Base-by-base conservation (phyloP, 306 rosid species). In the Senna siamea region DNA sequence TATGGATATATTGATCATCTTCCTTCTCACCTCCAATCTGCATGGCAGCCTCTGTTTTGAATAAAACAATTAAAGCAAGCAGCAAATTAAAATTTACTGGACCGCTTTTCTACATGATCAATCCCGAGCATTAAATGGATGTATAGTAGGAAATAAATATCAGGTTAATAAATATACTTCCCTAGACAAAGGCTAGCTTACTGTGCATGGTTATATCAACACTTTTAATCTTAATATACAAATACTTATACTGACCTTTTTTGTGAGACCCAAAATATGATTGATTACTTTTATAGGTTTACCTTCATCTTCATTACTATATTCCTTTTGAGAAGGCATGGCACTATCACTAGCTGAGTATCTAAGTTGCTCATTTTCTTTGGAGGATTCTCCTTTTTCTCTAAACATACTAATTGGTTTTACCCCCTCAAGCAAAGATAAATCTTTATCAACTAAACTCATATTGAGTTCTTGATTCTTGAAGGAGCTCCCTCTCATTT, bases 1-100 rank as follows among this genome's bases (percentile, higher is more conserved):
- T 80, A 35, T 69, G 81, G 72, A 76, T 37, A 75, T 67, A 65
- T 18, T 53, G 74, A 55, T 73, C 82, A 52, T 78, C 88, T 67
- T 79, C 92, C 79, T 81, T 83, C 62, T 90, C 72, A 70, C 71
- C 72, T 78, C 84, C 73, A 86, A 30, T 81, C 71, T 74, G 80
- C 66, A 79, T 66, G 59, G 83, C 69, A 66, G 78, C 80, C 78
- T 83, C 85, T 74, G 93, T 68, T 70, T 74, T 78, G 67, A 73
- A 73, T 58, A 38, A 53, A 74, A 79, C 78, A 75, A 82, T 65
- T 70, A 74, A 82, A 77, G 67, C 81, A 84, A 72, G 28, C 66
- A 83, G 34, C 56, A 76, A 18, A 57, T 56, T 48, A 41, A 66
- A 38, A 72, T 38, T 72, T 61, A 61, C 59, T 51, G 38, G 65